These are phyloP conservation scores for Microsporum canis DNA, from an alignment of 2,329 filamentous ascomycete species.

Conservation along the genomic window DNA sequence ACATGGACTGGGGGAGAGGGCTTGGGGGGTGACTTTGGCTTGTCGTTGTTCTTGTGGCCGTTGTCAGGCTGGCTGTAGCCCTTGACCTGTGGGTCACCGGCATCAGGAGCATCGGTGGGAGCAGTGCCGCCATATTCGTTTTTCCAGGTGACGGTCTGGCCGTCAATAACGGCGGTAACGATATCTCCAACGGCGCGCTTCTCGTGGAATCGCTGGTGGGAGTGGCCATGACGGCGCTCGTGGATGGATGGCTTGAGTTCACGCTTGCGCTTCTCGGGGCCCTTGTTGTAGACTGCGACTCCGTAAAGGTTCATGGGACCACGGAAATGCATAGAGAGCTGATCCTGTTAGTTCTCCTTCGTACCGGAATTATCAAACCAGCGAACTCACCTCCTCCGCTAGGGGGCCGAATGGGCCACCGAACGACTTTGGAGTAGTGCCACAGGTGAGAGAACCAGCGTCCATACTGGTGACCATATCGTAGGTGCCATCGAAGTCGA, in stretches of 20 bases:
- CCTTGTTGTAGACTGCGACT: slow-evolving; percentile 57
- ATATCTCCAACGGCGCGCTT: slow-evolving; percentile 41
- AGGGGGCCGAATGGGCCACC: slow-evolving; percentile 54
- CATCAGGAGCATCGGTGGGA: slow-evolving; percentile 3
- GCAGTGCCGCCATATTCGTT: slow-evolving; percentile 43
- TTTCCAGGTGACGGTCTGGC: slow-evolving; percentile 46
- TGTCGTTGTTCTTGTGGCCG: neutral
- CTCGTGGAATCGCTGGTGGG: slow-evolving; percentile 22
- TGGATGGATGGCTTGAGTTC: slow-evolving; percentile 25
- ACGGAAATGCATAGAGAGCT: slow-evolving; percentile 63
- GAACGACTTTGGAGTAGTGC: slow-evolving; percentile 42
- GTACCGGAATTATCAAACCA: neutral
- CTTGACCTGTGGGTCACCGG: neutral
- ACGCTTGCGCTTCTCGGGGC: slow-evolving; percentile 28
- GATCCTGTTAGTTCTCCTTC: neutral
- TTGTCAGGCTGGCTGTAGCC: neutral
- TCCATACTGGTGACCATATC: slow-evolving; percentile 53
- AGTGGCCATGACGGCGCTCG: slow-evolving; percentile 39
- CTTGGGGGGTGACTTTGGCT: neutral
- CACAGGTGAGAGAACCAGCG: slow-evolving; percentile 39
- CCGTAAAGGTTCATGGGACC: slow-evolving; percentile 57
- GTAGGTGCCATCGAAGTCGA: slow-evolving; percentile 52
- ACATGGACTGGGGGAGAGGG: slow-evolving; percentile 14
- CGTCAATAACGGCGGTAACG: slow-evolving; percentile 50
- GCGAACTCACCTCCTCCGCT: slow-evolving; percentile 52